A percentile compares a stretch with the other conserved stretches of the same genome.
These are phyloP conservation scores for Kalaharituber pfeilii DNA, from an alignment of 2,329 filamentous ascomycete species.

Conservation along the genomic window DNA sequence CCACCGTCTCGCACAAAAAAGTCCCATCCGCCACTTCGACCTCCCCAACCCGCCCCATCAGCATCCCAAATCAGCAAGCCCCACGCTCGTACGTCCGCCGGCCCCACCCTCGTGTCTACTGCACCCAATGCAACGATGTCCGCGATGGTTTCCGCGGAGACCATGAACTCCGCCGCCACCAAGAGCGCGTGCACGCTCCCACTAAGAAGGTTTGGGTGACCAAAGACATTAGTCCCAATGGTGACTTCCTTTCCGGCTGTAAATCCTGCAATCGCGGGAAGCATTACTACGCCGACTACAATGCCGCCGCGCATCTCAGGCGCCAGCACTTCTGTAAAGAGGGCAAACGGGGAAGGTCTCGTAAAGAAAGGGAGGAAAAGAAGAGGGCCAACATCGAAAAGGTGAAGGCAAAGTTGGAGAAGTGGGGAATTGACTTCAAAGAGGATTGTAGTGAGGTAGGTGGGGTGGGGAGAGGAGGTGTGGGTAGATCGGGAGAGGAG, in stretches of 20 bases:
- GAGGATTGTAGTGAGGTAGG: slow-evolving; percentile 21
- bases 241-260: slow-evolving; percentile 58
- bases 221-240: slow-evolving; percentile 39
- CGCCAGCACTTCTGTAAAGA: slow-evolving; percentile 64
- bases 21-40: not conserved
- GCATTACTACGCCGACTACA: slow-evolving; percentile 82
- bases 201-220: slow-evolving; percentile 43
- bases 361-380: slow-evolving; percentile 16
- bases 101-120: slow-evolving; percentile 30
- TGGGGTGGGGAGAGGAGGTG: not conserved
- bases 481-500: not conserved
- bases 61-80: not conserved
- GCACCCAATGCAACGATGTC: slow-evolving; percentile 50
- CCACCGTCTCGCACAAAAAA: not conserved
- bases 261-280: slow-evolving; percentile 65
- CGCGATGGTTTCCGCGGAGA: slow-evolving; percentile 70
- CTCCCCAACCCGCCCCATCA: not conserved
- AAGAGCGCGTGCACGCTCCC: slow-evolving; percentile 46
- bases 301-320: slow-evolving; percentile 76
- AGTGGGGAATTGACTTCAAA: slow-evolving; percentile 27
- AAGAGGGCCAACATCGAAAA: slow-evolving; percentile 25
- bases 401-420: slow-evolving; percentile 24
- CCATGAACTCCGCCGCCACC: slow-evolving; percentile 59
- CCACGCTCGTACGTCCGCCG: not conserved
- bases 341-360: slow-evolving; percentile 13